Percentiles rank a stretch among this genome's conserved stretches.
These are phyloP conservation scores for Cucumis sativus DNA, from an alignment of 306 rosid genomes.

Conservation along the genomic window Cucumber_9930_V3 NC_026660.2:18339501-18340000, in stretches of 20 bases:
- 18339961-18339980: neutral
- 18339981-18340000: neutral
- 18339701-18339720: constrained; percentile 97
- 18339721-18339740: constrained; percentile 86
- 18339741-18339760: constrained; percentile 48
- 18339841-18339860: neutral
- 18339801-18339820: neutral
- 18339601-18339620: constrained; percentile 88
- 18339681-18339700: constrained; percentile 89
- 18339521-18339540: constrained; percentile 93
- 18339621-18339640: constrained; percentile 95
- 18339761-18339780: neutral
- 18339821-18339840: neutral
- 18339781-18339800: neutral
- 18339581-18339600: constrained; percentile 95
- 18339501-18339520: constrained; percentile 89
- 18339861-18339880: neutral
- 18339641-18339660: constrained; percentile 97
- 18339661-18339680: constrained; percentile 96
- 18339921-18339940: neutral
- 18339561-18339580: constrained; percentile 95
- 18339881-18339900: neutral
- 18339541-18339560: constrained; percentile 97
- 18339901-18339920: neutral
- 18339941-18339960: neutral